A percentile compares a stretch with the other conserved stretches of the same genome.
phyloP scores from a whole-genome alignment of 345 rosid species.

The Iberis pinnata region DNA sequence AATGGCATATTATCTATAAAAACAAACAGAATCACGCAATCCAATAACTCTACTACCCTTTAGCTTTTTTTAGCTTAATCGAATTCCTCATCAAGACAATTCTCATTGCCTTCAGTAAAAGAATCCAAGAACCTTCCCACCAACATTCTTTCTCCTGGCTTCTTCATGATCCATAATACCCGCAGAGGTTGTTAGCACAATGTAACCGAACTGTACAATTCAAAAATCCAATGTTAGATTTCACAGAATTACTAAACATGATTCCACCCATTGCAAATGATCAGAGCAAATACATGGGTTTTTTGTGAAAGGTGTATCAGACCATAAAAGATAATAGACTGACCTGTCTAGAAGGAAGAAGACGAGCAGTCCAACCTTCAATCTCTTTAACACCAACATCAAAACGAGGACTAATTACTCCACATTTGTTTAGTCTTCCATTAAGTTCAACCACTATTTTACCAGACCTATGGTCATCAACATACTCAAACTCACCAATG shows the following conservation, averaged over 20 bases:
- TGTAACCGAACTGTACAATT: slow-evolving; percentile 53
- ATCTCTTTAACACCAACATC: slow-evolving; percentile 81
- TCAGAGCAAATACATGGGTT: too few relatives aligned
- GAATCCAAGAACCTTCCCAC: slow-evolving; percentile 80
- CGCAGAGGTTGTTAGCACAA: slow-evolving; percentile 71
- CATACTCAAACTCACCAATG: slow-evolving; percentile 75
- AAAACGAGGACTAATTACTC: slow-evolving; percentile 78
- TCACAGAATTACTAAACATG: background rate
- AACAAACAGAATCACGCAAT: slow-evolving; percentile 17
- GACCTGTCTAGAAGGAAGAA: slow-evolving; percentile 86
- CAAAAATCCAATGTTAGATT: too few relatives aligned
- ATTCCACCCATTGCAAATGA: background rate
- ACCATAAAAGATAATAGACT: background rate
- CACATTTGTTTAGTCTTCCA: slow-evolving; percentile 75
- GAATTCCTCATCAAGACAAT: too few relatives aligned
- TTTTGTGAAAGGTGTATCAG: too few relatives aligned
- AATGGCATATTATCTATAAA: slow-evolving; percentile 19
- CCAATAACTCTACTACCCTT: slow-evolving; percentile 25
- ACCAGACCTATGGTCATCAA: slow-evolving; percentile 80
- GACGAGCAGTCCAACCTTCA: slow-evolving; percentile 81
- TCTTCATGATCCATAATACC: slow-evolving; percentile 90
- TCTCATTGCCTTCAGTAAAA: slow-evolving; percentile 66
- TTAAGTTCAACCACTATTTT: slow-evolving; percentile 74
- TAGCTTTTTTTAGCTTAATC: slow-evolving; percentile 20
- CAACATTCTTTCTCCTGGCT: slow-evolving; percentile 82